These are phyloP conservation scores for Erythrobasidium hasegawianum DNA, from an alignment of 1,284 basidiomycete species.

Conservation along the genomic window DNA sequence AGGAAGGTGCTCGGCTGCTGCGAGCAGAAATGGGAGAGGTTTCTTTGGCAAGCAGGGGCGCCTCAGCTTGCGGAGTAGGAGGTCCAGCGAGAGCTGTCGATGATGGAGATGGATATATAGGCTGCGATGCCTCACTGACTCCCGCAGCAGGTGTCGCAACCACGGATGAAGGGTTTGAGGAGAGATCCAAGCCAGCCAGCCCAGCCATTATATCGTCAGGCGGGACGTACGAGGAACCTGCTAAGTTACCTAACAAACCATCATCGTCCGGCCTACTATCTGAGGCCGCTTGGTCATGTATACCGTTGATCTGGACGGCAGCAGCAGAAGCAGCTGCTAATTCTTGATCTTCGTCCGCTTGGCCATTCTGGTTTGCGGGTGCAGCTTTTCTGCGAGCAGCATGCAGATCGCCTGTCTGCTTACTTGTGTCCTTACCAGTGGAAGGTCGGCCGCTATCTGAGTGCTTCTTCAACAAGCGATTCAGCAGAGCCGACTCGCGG, in stretches of 20 bases:
- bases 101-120: slow-evolving; percentile 5
- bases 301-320: slow-evolving; percentile 10
- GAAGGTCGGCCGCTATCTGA: neutral
- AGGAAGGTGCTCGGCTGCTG: slow-evolving; percentile 45
- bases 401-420: slow-evolving; percentile 59
- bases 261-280: neutral
- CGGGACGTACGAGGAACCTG: slow-evolving; percentile 34
- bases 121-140: neutral
- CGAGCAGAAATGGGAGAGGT: neutral
- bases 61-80: slow-evolving; percentile 9
- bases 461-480: slow-evolving; percentile 78
- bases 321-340: slow-evolving; percentile 6
- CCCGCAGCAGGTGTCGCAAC: slow-evolving; percentile 20
- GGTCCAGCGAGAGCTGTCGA: slow-evolving; percentile 8
- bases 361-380: slow-evolving; percentile 1
- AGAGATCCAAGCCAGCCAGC: slow-evolving; percentile 75
- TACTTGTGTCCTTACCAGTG: slow-evolving; percentile 57
- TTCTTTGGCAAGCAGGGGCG: slow-evolving; percentile 1
- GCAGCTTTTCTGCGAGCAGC: slow-evolving; percentile 46
- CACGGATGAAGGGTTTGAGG: slow-evolving; percentile 50
- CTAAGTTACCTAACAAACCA: neutral
- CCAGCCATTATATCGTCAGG: slow-evolving; percentile 65
- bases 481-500: slow-evolving; percentile 84
- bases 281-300: slow-evolving; percentile 15
- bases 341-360: neutral